These are phyloP conservation scores for Rubus idaeus DNA, from an alignment of 306 rosid species.

Conservation along the genomic window DNA sequence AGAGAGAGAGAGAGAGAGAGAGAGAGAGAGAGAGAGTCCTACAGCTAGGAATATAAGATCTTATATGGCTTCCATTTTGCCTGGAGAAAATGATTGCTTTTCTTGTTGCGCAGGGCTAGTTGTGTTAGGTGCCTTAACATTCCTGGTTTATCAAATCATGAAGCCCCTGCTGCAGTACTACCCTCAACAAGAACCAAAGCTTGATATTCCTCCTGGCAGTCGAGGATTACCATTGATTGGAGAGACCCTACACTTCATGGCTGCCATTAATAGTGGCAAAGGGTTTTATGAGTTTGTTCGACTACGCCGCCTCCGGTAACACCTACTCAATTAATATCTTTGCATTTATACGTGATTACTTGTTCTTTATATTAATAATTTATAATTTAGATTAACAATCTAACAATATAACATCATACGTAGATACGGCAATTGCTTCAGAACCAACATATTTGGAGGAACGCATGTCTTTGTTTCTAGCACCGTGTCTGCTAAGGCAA, in stretches of 20 bases:
- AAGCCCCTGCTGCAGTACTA: slow-evolving; percentile 15
- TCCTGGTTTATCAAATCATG: slow-evolving; percentile 19
- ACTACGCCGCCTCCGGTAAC: slow-evolving; percentile 59
- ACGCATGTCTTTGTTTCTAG: slow-evolving; percentile 72
- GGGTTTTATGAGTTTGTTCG: slow-evolving; percentile 80
- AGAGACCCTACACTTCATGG: slow-evolving; percentile 89
- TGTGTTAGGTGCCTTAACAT: slow-evolving; percentile 14
- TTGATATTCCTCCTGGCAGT: slow-evolving; percentile 58
- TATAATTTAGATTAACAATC: not conserved
- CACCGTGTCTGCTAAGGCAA: slow-evolving; percentile 55
- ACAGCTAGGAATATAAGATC: too few species aligned
- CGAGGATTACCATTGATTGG: slow-evolving; percentile 66
- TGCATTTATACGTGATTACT: too few species aligned
- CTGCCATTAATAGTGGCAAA: slow-evolving; percentile 60
- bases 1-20: too few species aligned
- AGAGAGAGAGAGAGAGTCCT: too few species aligned
- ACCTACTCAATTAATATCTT: not conserved
- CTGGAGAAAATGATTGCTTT: slow-evolving; percentile 14
- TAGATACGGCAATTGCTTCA: slow-evolving; percentile 78
- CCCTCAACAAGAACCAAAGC: slow-evolving; percentile 19
- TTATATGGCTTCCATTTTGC: slow-evolving; percentile 47
- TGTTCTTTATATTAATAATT: too few species aligned
- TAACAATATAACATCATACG: not conserved
- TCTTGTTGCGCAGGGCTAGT: slow-evolving; percentile 23
- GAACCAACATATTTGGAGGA: slow-evolving; percentile 68